Base-by-base conservation (phyloP, 495 filamentous ascomycete genomes). In the Achaetomiella virescens region DNA sequence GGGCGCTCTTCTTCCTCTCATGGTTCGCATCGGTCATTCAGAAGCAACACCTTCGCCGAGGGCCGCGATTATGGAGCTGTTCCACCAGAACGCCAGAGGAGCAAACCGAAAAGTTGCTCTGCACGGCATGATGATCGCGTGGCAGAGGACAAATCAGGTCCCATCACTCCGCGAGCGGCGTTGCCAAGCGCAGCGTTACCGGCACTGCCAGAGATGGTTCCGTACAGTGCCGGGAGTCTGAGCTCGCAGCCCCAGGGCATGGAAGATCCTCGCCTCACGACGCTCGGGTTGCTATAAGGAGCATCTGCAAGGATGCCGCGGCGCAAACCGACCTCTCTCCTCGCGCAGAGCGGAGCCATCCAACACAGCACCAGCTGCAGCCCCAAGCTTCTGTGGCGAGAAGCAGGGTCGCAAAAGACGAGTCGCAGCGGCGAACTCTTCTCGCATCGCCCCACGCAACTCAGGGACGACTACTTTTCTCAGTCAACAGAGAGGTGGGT, bases 81-180 rank as follows among this genome's bases (percentile, higher is more conserved):
- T 18, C 24, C 15, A 6, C 31, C 11, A 12, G 43, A 20, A 18
- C 54, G 21, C 37, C 15, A 31, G 29, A 45, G 42, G 29, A 42
- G 47, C 31, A 58, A 45, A 42, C 52, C 55, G 17, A 71, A 62
- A 14, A 65, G 56, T 40, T 67, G 60, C 45, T 62, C 67, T 18
- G 67, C 69, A 7, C 67, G 29, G 20, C 66, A 60, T 50, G 51
- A 64, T 35, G 29, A 51, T 31, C 22, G 44, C 1, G 5, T 24
- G 17, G 18, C 11, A 1, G 14, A n/a, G 10, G 8, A 31, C 3
- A 20, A 27, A 18, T 45, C 14, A 29, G 9, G 14, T 46, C 41
- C 25, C 27, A 12, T 12, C 41, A 10, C 29, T 45, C 29, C 1
- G 2, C 4, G 6, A 42, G 37, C 21, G 22, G 6, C 6, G 27